A percentile compares a stretch with the other conserved stretches of the same genome.
phyloP scores from a whole-genome alignment of 2,329 filamentous ascomycete genomes.

The Fusarium torreyae region DNA sequence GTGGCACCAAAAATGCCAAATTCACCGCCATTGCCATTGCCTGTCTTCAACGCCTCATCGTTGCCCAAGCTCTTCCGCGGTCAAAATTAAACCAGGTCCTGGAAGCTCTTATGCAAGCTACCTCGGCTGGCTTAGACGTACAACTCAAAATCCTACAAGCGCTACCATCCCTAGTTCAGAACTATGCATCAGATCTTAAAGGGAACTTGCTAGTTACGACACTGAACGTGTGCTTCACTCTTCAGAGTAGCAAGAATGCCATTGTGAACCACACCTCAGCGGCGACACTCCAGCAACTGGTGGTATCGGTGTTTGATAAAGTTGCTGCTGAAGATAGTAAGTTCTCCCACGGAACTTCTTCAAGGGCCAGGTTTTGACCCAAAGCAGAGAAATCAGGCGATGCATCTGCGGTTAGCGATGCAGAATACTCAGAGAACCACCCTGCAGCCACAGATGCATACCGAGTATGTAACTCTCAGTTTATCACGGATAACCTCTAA shows the following conservation, averaged over 20 bases:
- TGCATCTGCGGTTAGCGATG: constrained; percentile 71
- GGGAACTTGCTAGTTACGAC: constrained; percentile 86
- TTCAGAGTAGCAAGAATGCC: constrained; percentile 92
- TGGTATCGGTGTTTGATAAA: constrained; percentile 94
- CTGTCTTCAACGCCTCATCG: constrained; percentile 89
- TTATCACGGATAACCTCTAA: constrained; percentile 19
- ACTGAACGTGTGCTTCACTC: constrained; percentile 90
- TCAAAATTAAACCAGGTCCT: constrained; percentile 88
- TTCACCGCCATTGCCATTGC: constrained; percentile 90
- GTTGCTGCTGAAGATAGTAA: constrained; percentile 85
- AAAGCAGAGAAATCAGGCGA: constrained; percentile 62
- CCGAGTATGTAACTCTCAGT: constrained; percentile 63
- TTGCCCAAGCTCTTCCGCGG: constrained; percentile 83
- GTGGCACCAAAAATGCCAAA: constrained; percentile 89
- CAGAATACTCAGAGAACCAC: constrained; percentile 75
- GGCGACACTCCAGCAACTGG: constrained; percentile 94
- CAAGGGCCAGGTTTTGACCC: constrained; percentile 32
- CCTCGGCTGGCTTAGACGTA: constrained; percentile 85
- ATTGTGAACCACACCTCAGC: constrained; percentile 97
- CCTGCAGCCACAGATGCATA: constrained; percentile 89
- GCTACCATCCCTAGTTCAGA: constrained; percentile 88
- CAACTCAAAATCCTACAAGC: constrained; percentile 97
- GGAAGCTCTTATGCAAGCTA: constrained; percentile 88
- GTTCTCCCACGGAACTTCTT: constrained; percentile 49
- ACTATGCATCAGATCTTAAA: constrained; percentile 86